Base-by-base conservation (phyloP, 2,329 filamentous ascomycete species). In the Lizonia empirigonia region DNA sequence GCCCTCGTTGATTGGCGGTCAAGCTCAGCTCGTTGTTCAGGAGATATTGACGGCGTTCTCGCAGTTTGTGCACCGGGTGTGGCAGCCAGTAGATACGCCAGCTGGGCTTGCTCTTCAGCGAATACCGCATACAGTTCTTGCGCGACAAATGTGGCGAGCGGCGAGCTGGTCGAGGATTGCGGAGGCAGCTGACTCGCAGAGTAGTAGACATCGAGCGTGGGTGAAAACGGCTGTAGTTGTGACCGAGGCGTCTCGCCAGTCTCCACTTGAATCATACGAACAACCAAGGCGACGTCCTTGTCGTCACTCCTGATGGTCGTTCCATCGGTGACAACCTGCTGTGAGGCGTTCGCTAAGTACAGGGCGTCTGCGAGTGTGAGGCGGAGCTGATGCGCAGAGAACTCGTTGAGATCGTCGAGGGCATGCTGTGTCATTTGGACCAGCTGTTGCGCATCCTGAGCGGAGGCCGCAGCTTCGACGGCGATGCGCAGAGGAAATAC, bases 401-500 rank as follows among this genome's bases (percentile, higher is more conserved):
- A 93, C 63, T 93, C 89, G 65, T 93, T 92, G 53, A 91, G 82
- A 63, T 91, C 88, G 73, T 97, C 91, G 48, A 97, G 83, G 9
- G 88, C 86, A 73, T 91, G 86, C 68, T 97, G 91, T 0, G 91
- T 91, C n/a, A 87, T 82, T 50, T 86, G 87, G 39, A 96, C 76
- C 10, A 97, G 81, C 64, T 86, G 82, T 65, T 88, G 83, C 2
- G 86, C 85, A 65, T 96, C 89, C 33, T 83, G 76, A 1, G 83
- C 78, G 40, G 84, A 81, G 23, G 95, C 75, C 27, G 86, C 82
- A 22, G 90, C 85, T 62, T 91, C 84, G 57, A 97, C 80, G 22
- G 86, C 85, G 59, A 97, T 89, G 55, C 87, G 86, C 16, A 97
- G 80, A 7, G 94, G 92, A 61, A 97, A 96, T 15, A 92, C 89